These are phyloP conservation scores for Scleroderma bovista DNA, from an alignment of 768 basidiomycete genomes.

Conservation along the genomic window DNA sequence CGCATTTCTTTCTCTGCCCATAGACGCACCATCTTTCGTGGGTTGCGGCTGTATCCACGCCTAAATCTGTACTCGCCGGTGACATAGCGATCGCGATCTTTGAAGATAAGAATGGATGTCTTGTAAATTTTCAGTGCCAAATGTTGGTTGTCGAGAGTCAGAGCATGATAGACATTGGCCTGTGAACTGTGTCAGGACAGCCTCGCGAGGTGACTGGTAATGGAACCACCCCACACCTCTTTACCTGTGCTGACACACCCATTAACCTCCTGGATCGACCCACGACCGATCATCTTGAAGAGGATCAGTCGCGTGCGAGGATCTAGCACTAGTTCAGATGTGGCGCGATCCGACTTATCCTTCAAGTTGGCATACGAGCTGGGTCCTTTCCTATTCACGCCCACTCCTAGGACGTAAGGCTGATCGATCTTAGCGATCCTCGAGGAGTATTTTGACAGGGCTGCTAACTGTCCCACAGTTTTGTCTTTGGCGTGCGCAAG, in stretches of 20 bases:
- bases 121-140: slow-evolving; percentile 97
- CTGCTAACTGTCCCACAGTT: slow-evolving; percentile 66
- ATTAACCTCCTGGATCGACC: slow-evolving; percentile 83
- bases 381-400: slow-evolving; percentile 90
- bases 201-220: neutral
- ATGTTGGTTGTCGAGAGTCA: slow-evolving; percentile 49
- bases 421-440: slow-evolving; percentile 69
- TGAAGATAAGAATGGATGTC: slow-evolving; percentile 95
- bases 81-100: slow-evolving; percentile 96
- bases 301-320: slow-evolving; percentile 91
- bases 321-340: slow-evolving; percentile 95
- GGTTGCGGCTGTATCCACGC: slow-evolving; percentile 85
- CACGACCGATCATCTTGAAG: slow-evolving; percentile 94
- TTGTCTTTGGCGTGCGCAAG: slow-evolving; percentile 44
- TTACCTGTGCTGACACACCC: slow-evolving; percentile 98
- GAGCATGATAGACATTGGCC: slow-evolving; percentile 97
- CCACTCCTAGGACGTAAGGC: slow-evolving; percentile 61
- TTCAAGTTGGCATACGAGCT: slow-evolving; percentile 83
- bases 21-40: slow-evolving; percentile 95
- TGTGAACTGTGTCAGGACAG: slow-evolving; percentile 27
- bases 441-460: slow-evolving; percentile 71
- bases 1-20: slow-evolving; percentile 99
- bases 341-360: slow-evolving; percentile 96
- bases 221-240: slow-evolving; percentile 53
- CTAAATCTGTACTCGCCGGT: slow-evolving; percentile 95